Evolutionary conservation across 768 basidiomycete genomes (phyloP).

Genomic region (Ramaria sp.): DNA sequence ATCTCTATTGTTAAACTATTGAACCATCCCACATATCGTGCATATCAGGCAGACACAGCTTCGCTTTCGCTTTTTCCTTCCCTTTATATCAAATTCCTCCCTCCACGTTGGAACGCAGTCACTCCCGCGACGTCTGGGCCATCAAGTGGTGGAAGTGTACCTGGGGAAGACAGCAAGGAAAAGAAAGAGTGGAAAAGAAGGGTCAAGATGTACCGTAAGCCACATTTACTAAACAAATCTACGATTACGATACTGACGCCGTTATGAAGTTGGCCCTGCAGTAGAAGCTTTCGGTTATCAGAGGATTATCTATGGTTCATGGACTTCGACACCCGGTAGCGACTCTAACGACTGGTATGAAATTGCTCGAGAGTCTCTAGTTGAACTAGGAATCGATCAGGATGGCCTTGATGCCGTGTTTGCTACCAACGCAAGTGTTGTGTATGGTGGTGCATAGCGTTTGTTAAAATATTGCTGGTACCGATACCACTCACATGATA

Average conservation of each 20-base stretch:
- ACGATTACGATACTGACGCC: not conserved
- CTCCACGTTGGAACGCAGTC: constrained; percentile 61
- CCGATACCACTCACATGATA: too few species aligned
- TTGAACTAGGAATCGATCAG: constrained; percentile 73
- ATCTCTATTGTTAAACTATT: constrained; percentile 71
- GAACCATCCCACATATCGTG: constrained; percentile 62
- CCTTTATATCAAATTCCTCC: constrained; percentile 62
- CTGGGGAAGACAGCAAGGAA: constrained; percentile 26
- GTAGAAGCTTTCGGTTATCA: constrained; percentile 79
- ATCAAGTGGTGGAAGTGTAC: constrained; percentile 23
- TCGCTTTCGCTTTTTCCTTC: constrained; percentile 67
- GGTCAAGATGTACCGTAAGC: constrained; percentile 20
- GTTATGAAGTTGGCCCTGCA: constrained; percentile 58
- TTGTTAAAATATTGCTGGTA: not conserved
- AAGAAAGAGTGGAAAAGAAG: constrained; percentile 35
- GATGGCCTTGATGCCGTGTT: constrained; percentile 70
- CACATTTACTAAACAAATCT: not conserved
- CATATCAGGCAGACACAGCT: constrained; percentile 63
- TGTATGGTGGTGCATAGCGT: constrained; percentile 23
- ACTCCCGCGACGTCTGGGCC: constrained; percentile 35
- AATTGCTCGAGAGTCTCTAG: constrained; percentile 65
- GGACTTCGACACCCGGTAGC: constrained; percentile 43
- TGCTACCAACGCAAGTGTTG: constrained; percentile 32
- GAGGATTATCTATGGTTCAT: constrained; percentile 75
- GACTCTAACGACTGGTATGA: constrained; percentile 64